Conservation (phyloP, 2,329 filamentous ascomycete genomes). For the Blastomyces emzantsi region DNA sequence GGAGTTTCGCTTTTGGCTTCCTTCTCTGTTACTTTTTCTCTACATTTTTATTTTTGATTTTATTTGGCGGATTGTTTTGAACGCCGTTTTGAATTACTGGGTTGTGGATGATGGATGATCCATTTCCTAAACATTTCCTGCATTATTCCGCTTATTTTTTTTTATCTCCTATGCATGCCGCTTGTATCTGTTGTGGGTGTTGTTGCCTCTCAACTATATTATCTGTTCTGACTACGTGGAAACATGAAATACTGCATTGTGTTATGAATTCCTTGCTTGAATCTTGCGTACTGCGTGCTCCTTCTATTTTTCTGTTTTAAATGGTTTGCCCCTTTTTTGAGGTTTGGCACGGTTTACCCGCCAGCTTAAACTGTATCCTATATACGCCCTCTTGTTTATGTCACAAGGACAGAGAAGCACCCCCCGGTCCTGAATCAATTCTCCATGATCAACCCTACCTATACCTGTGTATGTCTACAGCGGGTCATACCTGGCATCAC, state of each 20-base stretch:
- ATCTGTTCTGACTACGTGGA: not conserved
- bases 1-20: constrained; percentile 2
- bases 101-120: no score
- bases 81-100: not conserved
- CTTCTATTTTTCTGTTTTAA: not conserved
- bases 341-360: not conserved
- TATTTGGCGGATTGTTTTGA: not conserved
- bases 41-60: not conserved
- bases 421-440: not conserved
- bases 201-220: not conserved
- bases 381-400: not conserved
- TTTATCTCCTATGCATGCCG: not conserved
- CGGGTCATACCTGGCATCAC: not conserved
- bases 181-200: not conserved
- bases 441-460: not conserved
- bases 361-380: not conserved
- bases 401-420: not conserved
- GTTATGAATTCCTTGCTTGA: not conserved
- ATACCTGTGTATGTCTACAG: not conserved
- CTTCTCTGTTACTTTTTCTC: not conserved
- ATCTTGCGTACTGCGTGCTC: not conserved
- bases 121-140: not conserved
- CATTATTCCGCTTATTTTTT: not conserved
- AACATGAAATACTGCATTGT: not conserved
- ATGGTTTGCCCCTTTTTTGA: not conserved